phyloP scores from a whole-genome alignment of 202 grass and related monocot species.

The Carex arenaria region DNA sequence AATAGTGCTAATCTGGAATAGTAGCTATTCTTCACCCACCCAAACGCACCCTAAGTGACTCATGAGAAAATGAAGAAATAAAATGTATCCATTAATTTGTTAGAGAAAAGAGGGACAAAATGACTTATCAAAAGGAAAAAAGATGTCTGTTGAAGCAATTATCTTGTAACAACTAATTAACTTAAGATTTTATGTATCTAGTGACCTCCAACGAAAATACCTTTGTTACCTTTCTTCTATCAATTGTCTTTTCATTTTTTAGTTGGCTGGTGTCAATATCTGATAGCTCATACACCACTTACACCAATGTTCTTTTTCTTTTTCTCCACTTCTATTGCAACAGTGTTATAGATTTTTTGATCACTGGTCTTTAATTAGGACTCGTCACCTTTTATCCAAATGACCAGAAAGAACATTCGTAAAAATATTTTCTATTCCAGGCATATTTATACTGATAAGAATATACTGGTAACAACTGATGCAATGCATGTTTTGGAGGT shows the following conservation, averaged over 20 bases:
- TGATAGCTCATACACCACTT: neutral
- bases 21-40: too few species aligned
- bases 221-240: neutral
- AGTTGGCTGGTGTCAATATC: slow-evolving; percentile 8
- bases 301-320: neutral
- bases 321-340: neutral
- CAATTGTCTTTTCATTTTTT: neutral
- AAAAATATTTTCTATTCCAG: neutral
- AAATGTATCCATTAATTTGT: neutral
- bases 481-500: neutral
- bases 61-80: neutral
- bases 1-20: too few species aligned
- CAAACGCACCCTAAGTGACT: too few species aligned
- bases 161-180: neutral
- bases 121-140: neutral
- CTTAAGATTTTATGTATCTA: too few species aligned
- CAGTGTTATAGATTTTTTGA: neutral
- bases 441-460: neutral
- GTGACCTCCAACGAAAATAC: slow-evolving; percentile 6
- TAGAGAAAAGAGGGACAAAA: slow-evolving; percentile 7
- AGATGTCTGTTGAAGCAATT: neutral
- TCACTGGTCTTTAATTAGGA: neutral
- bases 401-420: neutral
- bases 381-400: neutral
- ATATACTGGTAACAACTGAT: neutral